Base-by-base conservation (phyloP, 2,329 filamentous ascomycete species). In the Penicillium sp. region DNA sequence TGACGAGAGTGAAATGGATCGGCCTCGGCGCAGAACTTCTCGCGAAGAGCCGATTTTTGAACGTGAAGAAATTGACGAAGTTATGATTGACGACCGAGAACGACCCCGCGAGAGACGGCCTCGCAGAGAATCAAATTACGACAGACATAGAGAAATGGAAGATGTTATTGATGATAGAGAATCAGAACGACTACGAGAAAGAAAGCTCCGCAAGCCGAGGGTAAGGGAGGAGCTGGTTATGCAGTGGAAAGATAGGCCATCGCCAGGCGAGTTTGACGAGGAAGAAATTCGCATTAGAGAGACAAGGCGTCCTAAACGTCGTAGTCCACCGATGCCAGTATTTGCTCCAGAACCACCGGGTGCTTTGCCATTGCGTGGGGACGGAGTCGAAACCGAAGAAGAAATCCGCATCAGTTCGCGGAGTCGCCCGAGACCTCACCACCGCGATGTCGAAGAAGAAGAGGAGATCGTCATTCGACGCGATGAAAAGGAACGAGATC, bases 381-480 rank as follows among this genome's bases (percentile, higher is more conserved):
- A 50, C 18, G 36, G 50, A 24, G 41, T 42, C 10, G 39, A 38
- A 8, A 29, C 18, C 2, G 46, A 52, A 23, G 44, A 49, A 49
- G 56, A 47, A 12, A 49, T 45, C 43, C 44, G 45, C 26, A 42
- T 42, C 24, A 42, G 50, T 18, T 51, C 59, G 18, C 53, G 43
- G 3, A 29, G 43, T 10, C 57, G 28, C 1, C 57, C 58, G 16
- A 45, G 49, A 34, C 49, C 52, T 45, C 55, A 55, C 18, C 56
- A 56, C 23, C 47, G 28, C 3, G 54, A 59, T 13, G 62, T 68
- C 7, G 61, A 66, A 15, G 68, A 70, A 44, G 66, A 72, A 34
- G 41, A 42, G 13, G 41, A 42, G 23, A 42, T 42, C 12, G 24
- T 42, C 41, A 42, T 42, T 42, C 41, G 41, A 26, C 41, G 23